Base-by-base conservation (phyloP, 2,329 filamentous ascomycete genomes). In the Aspergillus pseudonomiae region DNA sequence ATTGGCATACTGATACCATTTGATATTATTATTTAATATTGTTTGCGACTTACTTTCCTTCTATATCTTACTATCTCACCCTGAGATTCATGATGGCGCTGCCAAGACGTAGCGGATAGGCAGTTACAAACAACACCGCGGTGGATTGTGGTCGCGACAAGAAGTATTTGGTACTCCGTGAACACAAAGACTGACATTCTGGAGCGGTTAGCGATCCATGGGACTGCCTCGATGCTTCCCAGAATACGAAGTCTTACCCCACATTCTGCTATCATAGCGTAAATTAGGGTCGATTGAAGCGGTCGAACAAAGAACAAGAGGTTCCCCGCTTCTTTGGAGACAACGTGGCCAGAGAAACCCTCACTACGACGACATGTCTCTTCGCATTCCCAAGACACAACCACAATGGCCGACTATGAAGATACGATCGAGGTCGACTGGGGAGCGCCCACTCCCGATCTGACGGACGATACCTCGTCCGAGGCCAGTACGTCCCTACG, bases 401-500 rank as follows among this genome's bases (percentile, higher is more conserved):
- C 46, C 16, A 30, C 46, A 6, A 50, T 50, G 46, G 46, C 24
- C 46, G 24, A 19, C 6, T 14, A 50, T n/a, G 21, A 48, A 26
- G 41, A 53, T 16, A 39, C 36, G 3, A 24, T 64, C 30, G 59
- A 64, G 16, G 59, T 64, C 26, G 61, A 61, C 26, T 21, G 45
- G 24, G 62, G 64, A 46, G 61, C 59, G 6, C n/a, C 53, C n/a
- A 62, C 11, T 6, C 50, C 55, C 1, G 14, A 28, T 19, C 16
- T 56, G 2, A 53, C 48, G 1, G 48, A 28, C 14, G 48, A 52
- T 32, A 39, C 41, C 5, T 32, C 54, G 0, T 60, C 59, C 1
- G 64, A 57, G 41, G 55, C 60, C 14, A 52, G 53, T 46, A 66
- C 62, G 2, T 68, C 66, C 7, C 41, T 68, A 12, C 53, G 53